These are phyloP conservation scores for Oenanthe javanica DNA, from an alignment of 140 eudicot species.

Conservation along the genomic window DNA sequence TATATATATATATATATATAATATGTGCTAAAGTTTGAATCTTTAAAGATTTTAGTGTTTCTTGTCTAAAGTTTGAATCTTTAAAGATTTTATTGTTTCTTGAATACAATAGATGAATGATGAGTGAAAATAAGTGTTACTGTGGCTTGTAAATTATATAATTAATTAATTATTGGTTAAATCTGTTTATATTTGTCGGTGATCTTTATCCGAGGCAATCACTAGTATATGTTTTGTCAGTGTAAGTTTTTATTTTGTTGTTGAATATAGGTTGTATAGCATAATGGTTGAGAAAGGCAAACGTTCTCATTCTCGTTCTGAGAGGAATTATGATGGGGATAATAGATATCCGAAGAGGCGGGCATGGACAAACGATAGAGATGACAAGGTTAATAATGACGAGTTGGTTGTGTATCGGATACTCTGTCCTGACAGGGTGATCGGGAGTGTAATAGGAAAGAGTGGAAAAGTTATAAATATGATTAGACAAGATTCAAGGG, in stretches of 20 bases:
- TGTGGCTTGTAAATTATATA: not conserved
- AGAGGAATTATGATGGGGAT: conserved; percentile 47
- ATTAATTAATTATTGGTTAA: not conserved
- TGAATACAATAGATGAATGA: not conserved
- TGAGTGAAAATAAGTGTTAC: not conserved
- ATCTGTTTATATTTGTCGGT: not conserved
- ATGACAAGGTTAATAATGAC: conserved; percentile 45
- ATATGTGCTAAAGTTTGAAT: not conserved
- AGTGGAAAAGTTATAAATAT: conserved; percentile 83
- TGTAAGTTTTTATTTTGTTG: not conserved
- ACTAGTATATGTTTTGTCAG: not conserved
- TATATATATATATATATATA: too few species aligned
- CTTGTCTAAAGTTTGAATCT: not conserved
- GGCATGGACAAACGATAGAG: conserved; percentile 36
- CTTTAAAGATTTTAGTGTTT: not conserved
- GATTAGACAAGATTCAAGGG: conserved; percentile 75
- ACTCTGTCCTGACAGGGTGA: conserved; percentile 69
- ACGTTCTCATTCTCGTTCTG: conserved; percentile 39
- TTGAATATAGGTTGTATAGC: conserved; percentile 12
- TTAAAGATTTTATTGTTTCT: not conserved
- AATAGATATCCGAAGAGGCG: conserved; percentile 68
- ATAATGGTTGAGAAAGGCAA: conserved; percentile 77
- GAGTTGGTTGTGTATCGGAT: conserved; percentile 76
- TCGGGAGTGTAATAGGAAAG: conserved; percentile 97
- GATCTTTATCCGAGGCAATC: not conserved